These are phyloP conservation scores for Penicillium goetzii DNA, from an alignment of 495 filamentous ascomycete species.

Conservation along the genomic window DNA sequence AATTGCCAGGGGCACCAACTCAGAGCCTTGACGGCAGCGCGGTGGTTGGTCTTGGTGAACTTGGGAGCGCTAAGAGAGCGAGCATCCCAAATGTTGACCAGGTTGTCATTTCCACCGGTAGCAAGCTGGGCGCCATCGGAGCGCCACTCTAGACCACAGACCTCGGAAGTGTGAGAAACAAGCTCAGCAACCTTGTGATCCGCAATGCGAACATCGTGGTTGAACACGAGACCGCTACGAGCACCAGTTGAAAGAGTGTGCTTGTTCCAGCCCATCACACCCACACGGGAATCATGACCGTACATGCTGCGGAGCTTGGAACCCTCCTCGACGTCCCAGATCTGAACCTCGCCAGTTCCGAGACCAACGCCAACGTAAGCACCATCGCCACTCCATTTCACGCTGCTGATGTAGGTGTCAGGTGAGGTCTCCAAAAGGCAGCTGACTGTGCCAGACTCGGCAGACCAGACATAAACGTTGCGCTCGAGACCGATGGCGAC, in stretches of 20 bases:
- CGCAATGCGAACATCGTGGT: conserved; percentile 97
- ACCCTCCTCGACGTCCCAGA: conserved; percentile 97
- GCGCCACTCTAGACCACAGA: conserved; percentile 97
- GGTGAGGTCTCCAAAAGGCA: conserved; percentile 81
- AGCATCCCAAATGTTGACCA: conserved; percentile 98
- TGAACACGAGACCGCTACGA: conserved; percentile 93
- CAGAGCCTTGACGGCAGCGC: conserved; percentile 95
- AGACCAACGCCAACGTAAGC: conserved; percentile 96
- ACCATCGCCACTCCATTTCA: conserved; percentile 98
- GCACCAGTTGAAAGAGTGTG: conserved; percentile 94
- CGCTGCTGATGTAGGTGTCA: conserved; percentile 95
- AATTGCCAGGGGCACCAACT: conserved; percentile 99
- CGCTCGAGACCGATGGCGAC: conserved; percentile 97
- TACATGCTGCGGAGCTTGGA: conserved; percentile 97
- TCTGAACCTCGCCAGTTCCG: conserved; percentile 94
- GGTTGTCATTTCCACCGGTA: conserved; percentile 96
- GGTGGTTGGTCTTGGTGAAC: conserved; percentile 99
- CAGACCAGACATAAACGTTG: conserved; percentile 98
- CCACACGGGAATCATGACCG: conserved; percentile 94
- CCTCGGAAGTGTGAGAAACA: conserved; percentile 93
- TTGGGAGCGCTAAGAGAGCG: conserved; percentile 90
- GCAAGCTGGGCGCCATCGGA: conserved; percentile 95
- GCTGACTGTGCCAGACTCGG: conserved; percentile 85
- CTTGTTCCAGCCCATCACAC: conserved; percentile 98
- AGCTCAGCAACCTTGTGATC: conserved; percentile 98